phyloP scores from a whole-genome alignment of 1,284 basidiomycete species.

The Trichosporon faecale region DNA sequence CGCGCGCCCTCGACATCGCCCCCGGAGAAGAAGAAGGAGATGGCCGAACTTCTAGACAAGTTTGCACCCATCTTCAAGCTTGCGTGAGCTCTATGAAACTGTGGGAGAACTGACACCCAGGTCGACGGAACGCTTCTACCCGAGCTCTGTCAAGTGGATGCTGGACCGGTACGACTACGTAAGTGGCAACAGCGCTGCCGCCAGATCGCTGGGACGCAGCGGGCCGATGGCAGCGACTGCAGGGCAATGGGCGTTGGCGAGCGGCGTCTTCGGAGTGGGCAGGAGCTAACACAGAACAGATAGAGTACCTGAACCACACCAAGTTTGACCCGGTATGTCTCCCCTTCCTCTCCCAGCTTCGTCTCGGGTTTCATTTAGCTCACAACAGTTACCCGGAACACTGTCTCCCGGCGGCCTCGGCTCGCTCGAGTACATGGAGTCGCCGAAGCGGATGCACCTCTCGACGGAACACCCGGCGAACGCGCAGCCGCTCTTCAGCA shows the following conservation, averaged over 20 bases:
- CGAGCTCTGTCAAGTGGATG: conserved; percentile 47
- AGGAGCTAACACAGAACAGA: conserved; percentile 19
- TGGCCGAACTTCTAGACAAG: conserved; percentile 36
- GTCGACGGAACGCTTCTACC: conserved; percentile 40
- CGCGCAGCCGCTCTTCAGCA: conserved; percentile 38
- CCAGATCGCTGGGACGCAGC: no score
- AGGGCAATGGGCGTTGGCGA: no score
- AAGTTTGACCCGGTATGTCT: conserved; percentile 12
- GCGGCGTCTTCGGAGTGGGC: conserved; percentile 14
- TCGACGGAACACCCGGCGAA: conserved; percentile 22
- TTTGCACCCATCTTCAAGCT: conserved; percentile 48
- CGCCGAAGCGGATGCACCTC: background rate
- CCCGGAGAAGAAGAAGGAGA: conserved; percentile 24
- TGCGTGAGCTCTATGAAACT: conserved; percentile 30
- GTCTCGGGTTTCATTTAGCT: background rate
- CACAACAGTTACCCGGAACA: conserved; percentile 25
- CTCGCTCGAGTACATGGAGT: conserved; percentile 20
- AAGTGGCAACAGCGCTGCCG: background rate
- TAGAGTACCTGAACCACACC: conserved; percentile 25
- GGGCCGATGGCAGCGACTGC: no score
- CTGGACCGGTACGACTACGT: conserved; percentile 37
- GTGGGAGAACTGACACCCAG: conserved; percentile 26
- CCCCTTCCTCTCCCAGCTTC: background rate
- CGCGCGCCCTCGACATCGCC: conserved; percentile 12
- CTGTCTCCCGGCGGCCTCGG: conserved; percentile 29